These are phyloP conservation scores for Thraustochytrium sp. DNA, from an alignment of 352 stramenopile species.

Conservation along the genomic window DNA sequence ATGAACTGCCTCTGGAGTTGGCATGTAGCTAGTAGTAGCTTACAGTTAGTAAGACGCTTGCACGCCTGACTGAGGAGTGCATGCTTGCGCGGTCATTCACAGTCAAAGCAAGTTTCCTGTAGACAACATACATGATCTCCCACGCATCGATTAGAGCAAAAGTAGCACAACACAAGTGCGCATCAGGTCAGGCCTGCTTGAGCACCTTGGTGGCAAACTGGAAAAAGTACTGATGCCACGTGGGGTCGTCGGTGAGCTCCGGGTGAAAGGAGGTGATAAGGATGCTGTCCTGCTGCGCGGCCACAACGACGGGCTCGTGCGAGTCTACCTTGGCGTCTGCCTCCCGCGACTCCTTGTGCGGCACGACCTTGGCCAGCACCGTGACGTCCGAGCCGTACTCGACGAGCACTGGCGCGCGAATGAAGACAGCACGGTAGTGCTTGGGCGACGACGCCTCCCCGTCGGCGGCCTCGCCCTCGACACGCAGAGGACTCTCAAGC, in stretches of 20 bases:
- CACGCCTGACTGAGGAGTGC: too few relatives aligned
- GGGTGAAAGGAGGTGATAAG: conserved; percentile 92
- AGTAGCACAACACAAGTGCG: too few relatives aligned
- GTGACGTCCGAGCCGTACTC: conserved; percentile 76
- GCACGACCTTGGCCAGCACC: conserved; percentile 77
- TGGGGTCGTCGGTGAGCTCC: conserved; percentile 83
- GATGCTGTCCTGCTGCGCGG: conserved; percentile 70
- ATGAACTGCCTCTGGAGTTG: too few relatives aligned
- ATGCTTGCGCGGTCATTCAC: too few relatives aligned
- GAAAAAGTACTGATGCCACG: conserved; percentile 88
- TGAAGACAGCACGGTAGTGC: conserved; percentile 89
- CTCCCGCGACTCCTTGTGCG: conserved; percentile 9
- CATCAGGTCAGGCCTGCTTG: neutral
- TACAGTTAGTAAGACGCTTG: too few relatives aligned
- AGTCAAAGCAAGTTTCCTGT: too few relatives aligned
- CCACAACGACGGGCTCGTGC: conserved; percentile 61
- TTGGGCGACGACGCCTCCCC: neutral
- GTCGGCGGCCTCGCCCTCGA: conserved; percentile 52
- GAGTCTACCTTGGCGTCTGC: conserved; percentile 45
- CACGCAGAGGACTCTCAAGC: conserved; percentile 56
- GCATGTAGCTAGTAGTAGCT: too few relatives aligned
- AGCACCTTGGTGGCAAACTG: neutral
- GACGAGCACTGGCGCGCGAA: conserved; percentile 90
- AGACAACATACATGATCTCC: too few relatives aligned
- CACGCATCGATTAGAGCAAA: too few relatives aligned